Evolutionary conservation across 345 rosid genomes (phyloP).

Genomic region (Stellera chamaejasme): DNA sequence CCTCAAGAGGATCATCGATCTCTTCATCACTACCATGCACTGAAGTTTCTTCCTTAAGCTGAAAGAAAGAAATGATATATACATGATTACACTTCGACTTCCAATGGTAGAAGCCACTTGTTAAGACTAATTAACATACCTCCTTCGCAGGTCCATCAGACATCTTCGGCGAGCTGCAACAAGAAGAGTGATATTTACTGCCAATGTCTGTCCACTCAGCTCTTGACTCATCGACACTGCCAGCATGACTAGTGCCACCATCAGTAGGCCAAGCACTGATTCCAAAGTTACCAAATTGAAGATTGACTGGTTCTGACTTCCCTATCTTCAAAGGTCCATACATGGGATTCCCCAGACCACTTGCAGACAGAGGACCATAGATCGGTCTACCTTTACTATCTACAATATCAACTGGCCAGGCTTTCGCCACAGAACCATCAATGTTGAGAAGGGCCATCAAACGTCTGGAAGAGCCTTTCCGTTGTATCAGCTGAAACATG

Average conservation of each 20-base stretch:
- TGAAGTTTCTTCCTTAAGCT: constrained; percentile 82
- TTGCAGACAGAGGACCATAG: constrained; percentile 27
- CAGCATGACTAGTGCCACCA: constrained; percentile 78
- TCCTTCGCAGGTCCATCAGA: constrained; percentile 81
- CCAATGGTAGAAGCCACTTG: too few species aligned
- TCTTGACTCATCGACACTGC: constrained; percentile 70
- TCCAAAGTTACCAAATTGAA: constrained; percentile 84
- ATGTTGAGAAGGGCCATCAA: constrained; percentile 86
- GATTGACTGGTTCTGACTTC: constrained; percentile 81
- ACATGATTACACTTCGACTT: too few species aligned
- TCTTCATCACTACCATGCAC: constrained; percentile 94
- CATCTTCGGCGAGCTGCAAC: constrained; percentile 84
- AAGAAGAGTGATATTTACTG: constrained; percentile 68
- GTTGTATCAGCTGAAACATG: constrained; percentile 86
- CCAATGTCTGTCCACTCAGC: constrained; percentile 68
- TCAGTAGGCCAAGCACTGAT: constrained; percentile 93
- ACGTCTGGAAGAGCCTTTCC: constrained; percentile 83
- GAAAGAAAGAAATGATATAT: constrained; percentile 1
- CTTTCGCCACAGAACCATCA: constrained; percentile 83
- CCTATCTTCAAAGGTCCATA: constrained; percentile 66
- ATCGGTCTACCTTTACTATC: constrained; percentile 42
- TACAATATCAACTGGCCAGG: constrained; percentile 69
- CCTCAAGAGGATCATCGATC: constrained; percentile 66
- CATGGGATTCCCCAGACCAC: constrained; percentile 45
- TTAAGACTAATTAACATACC: constrained; percentile 25